Base-by-base conservation (phyloP, 257 asterid genomes). In the Solanum chilense region DNA sequence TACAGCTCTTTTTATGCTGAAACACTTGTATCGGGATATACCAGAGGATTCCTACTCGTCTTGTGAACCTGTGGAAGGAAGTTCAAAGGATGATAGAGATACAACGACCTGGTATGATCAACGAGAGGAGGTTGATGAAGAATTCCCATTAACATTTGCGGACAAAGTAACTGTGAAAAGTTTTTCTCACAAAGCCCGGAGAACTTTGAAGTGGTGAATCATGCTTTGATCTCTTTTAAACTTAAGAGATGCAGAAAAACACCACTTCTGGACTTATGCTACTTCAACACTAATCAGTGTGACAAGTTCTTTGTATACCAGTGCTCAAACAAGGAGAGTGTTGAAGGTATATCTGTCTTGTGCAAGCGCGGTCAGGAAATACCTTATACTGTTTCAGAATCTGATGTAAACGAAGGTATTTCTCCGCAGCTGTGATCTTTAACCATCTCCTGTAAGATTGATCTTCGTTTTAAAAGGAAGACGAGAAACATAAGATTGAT, bases 1-100 rank as follows among this genome's bases (percentile, higher is more conserved):
- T 88, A 96, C 99, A 1, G 99, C 98, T 56, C 98, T 97, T 74
- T 97, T 97, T 93, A 96, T 96, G 85, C 87, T 97, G 90, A 96
- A 92, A 90, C 98, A 97, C 92, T 91, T 97, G 91, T 97, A 96
- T 49, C 93, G 94, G 18, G 96, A 93, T 73, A 94, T 95, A 89
- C 92, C 95, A 9, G 98, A 97, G 75, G 93, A 92, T 82, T 94
- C 96, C 6, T 27, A 41, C 70, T 90, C 92, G 12, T 89, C 69
- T 2, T 16, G 6, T 11, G 93, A 86, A 62, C 88, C 90, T 80
- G 85, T 14, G 37, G 94, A 88, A 27, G 88, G 92, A 88, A 83
- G 89, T 91, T 86, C 90, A 56, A 87, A 90, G 39, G 92, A 89
- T 14, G 91, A 85, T 25, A 73, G 89, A 76, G 78, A 90, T 39